phyloP scores from a whole-genome alignment of 805 yeast genomes.

The Yamadazyma scolyti region DNA sequence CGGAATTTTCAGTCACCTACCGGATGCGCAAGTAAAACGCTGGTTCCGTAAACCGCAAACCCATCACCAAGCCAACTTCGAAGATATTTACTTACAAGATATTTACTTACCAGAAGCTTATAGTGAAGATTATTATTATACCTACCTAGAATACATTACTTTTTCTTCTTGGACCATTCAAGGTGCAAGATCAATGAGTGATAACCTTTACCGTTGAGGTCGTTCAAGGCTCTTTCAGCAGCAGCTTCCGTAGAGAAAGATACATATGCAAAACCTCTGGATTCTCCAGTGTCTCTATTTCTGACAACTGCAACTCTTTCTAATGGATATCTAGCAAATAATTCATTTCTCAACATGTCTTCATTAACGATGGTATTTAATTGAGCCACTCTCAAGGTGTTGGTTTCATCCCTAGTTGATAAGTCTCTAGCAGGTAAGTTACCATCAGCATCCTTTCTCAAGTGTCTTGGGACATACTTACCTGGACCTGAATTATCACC shows the following conservation, averaged over 20 bases:
- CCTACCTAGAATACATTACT: conserved; percentile 15
- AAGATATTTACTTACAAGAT: too few relatives aligned
- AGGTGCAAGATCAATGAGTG: conserved; percentile 70
- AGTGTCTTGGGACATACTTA: conserved; percentile 43
- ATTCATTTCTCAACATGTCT: conserved; percentile 67
- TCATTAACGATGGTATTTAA: conserved; percentile 84
- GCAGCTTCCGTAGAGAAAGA: conserved; percentile 62
- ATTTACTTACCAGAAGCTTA: too few relatives aligned
- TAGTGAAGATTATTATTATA: too few relatives aligned
- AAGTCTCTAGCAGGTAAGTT: conserved; percentile 32
- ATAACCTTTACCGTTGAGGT: conserved; percentile 86
- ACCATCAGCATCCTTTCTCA: conserved; percentile 42
- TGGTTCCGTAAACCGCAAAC: too few relatives aligned
- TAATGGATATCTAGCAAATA: conserved; percentile 60
- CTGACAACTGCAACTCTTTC: conserved; percentile 80
- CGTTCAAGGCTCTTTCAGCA: conserved; percentile 77
- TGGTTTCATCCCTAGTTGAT: conserved; percentile 69
- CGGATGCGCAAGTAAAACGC: too few relatives aligned
- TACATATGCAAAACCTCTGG: conserved; percentile 92
- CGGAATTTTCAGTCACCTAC: too few relatives aligned
- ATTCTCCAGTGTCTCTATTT: conserved; percentile 89
- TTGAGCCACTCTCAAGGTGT: conserved; percentile 88
- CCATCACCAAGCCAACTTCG: too few relatives aligned
- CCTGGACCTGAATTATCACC: conserved; percentile 19
- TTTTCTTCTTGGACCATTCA: conserved; percentile 47